Percentiles rank a stretch among this genome's conserved stretches.
Evolutionary conservation across 202 grass and related monocot species (phyloP).

Genomic region (Miscanthus sacchariflorus): DNA sequence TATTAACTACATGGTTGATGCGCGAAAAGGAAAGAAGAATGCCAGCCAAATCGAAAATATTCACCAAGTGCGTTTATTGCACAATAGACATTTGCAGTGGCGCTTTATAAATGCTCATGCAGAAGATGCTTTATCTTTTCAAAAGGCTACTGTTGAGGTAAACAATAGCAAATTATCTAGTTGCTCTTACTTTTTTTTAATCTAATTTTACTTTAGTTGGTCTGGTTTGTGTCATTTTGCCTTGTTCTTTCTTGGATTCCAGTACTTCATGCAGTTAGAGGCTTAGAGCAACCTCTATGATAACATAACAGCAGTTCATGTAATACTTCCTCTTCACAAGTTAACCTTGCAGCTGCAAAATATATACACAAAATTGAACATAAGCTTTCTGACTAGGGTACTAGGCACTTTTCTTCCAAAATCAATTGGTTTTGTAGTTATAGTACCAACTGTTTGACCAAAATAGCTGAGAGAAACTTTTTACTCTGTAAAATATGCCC

Average conservation of each 20-base stretch:
- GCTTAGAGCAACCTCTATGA: not conserved
- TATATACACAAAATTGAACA: not conserved
- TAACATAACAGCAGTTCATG: not conserved
- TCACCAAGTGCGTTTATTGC: conserved; percentile 67
- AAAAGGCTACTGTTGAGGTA: conserved; percentile 80
- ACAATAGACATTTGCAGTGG: conserved; percentile 85
- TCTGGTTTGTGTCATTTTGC: not conserved
- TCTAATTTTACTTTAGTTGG: conserved; percentile 23
- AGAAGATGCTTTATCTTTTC: conserved; percentile 60
- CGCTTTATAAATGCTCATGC: conserved; percentile 71
- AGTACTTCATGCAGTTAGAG: conserved; percentile 11
- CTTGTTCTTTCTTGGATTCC: not conserved
- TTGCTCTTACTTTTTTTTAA: conserved; percentile 9
- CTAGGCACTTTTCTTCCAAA: not conserved
- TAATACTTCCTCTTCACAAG: not conserved
- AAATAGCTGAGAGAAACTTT: conserved; percentile 7
- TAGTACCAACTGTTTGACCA: not conserved
- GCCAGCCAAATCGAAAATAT: conserved; percentile 76
- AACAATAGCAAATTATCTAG: conserved; percentile 32
- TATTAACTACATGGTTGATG: conserved; percentile 68
- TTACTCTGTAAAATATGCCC: conserved; percentile 6
- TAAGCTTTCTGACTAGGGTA: not conserved
- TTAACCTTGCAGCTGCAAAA: conserved; percentile 17
- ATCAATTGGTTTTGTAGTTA: not conserved
- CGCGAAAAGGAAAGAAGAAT: conserved; percentile 76